Evolutionary conservation across 768 basidiomycete species (phyloP), one percentile per base, ranked within the genome.

Genomic region (Butyriboletus loyo): DNA sequence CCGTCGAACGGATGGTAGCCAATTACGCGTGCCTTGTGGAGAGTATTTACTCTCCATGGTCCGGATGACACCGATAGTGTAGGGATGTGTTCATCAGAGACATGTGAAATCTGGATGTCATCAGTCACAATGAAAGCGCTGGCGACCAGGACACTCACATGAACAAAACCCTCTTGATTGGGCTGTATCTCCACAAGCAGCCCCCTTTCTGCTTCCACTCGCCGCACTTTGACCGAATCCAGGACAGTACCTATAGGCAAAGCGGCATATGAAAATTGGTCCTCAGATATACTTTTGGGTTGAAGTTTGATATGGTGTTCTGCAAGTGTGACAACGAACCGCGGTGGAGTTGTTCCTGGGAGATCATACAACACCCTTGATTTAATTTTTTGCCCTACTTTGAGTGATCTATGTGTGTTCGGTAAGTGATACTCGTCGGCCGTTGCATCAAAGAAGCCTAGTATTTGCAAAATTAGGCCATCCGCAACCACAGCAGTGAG

Each of bases 391-490:
- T 84, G 79, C 3, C 86, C 87, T 39, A 84, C 63, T 63, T 83
- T 86, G 66, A 78, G 81, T 11, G 70, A 62, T 46, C 77, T 75
- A 21, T 68, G 72, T 36, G 72, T 61, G 6, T 66, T 59, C 13
- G 73, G 72, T 14, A 96, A 72, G 70, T 98, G 96, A 52, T 87
- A 80, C 32, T 83, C 76, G 63, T 97, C 94, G 24, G 89, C 77
- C 1, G 92, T 96, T 30, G 93, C 96, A 34, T 91, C 87, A 70
- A 93, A 98, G 68, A 88, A 95, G 0, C 92, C 94, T 24, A 95
- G 78, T 17, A 98, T 75, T 70, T 96, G 95, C 28, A 98, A 73
- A 66, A 89, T 90, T 31, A 98, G 72, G 17, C 97, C 97, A 24
- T 72, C 77, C 15, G 85, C 75, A 37, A 84, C 75, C 21, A 88